Evolutionary conservation across 345 rosid genomes (phyloP).

Genomic region (Combretum micranthum): DNA sequence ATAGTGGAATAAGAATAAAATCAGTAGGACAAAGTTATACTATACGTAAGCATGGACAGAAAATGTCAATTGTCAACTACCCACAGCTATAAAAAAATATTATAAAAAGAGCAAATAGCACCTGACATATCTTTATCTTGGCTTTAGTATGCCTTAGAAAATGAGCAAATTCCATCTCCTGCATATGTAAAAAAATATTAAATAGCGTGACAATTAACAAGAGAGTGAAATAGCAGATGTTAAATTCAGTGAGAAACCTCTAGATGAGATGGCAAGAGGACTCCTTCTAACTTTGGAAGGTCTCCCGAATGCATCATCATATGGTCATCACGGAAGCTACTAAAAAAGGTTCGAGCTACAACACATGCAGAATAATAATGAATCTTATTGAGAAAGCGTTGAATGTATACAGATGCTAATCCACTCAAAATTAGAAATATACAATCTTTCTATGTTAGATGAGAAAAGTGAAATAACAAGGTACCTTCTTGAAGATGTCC

Average conservation of each 20-base stretch:
- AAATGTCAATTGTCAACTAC: too few relatives aligned
- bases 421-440: neutral
- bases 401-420: neutral
- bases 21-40: too few relatives aligned
- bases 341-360: constrained; percentile 71
- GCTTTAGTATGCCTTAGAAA: constrained; percentile 80
- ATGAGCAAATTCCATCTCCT: constrained; percentile 98
- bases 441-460: constrained; percentile 4
- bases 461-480: constrained; percentile 4
- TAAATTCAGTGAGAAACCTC: constrained; percentile 42
- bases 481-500: constrained; percentile 79
- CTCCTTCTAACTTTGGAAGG: constrained; percentile 91
- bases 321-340: constrained; percentile 76
- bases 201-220: neutral
- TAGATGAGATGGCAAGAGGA: constrained; percentile 82
- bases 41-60: too few relatives aligned
- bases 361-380: constrained; percentile 8
- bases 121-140: constrained; percentile 90
- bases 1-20: too few relatives aligned
- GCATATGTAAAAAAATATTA: constrained; percentile 6
- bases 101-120: constrained; percentile 8
- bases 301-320: constrained; percentile 77
- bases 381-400: neutral
- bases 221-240: neutral
- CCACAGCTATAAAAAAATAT: too few relatives aligned